Evolutionary conservation across 2,329 filamentous ascomycete genomes (phyloP), one percentile per base, ranked within the genome.

Genomic region (Alternaria metachromatica): DNA sequence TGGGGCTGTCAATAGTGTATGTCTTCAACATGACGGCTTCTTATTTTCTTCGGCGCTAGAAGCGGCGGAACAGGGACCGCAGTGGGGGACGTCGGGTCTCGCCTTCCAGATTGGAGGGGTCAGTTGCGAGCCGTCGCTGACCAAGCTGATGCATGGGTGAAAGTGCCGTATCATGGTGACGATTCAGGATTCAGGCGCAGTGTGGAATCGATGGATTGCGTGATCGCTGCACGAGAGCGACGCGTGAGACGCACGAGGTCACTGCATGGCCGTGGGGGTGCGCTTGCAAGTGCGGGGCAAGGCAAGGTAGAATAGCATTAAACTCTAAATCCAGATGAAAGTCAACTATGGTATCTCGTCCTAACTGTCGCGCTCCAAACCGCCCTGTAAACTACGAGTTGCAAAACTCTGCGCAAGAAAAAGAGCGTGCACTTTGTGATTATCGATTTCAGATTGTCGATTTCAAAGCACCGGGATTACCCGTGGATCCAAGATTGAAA

Each of bases 21-120:
- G 68, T 68, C 69, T 70, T 72, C 65, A 70, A 67, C 64, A 78
- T 78, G 74, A 77, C 74, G 73, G 72, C 62, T 62, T 70, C 54
- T 61, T 63, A 67, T 71, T 67, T 64, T 72, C 69, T 69, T 69
- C 73, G 62, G 74, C 72, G 69, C 72, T 73, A 74, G 62, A 57
- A 55, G 63, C 71, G 70, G 66, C 37, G 37, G 37, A 41, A 41
- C 37, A 41, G 37, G 37, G 37, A 41, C 51, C 51, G 55, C 58
- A 49, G 70, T 68, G 66, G 68, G 70, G 65, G 58, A 53, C 46
- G 58, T 30, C 64, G 61, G 69, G 68, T 63, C 65, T 68, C 59
- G 68, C 70, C 65, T 73, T 69, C 67, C 72, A 63, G 26, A 67
- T 73, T 68, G 54, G 69, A 67, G 59, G 51, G 51, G 53, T 50